Evolutionary conservation across 495 filamentous ascomycete species (phyloP).

Genomic region (Apodospora peruviana): DNA sequence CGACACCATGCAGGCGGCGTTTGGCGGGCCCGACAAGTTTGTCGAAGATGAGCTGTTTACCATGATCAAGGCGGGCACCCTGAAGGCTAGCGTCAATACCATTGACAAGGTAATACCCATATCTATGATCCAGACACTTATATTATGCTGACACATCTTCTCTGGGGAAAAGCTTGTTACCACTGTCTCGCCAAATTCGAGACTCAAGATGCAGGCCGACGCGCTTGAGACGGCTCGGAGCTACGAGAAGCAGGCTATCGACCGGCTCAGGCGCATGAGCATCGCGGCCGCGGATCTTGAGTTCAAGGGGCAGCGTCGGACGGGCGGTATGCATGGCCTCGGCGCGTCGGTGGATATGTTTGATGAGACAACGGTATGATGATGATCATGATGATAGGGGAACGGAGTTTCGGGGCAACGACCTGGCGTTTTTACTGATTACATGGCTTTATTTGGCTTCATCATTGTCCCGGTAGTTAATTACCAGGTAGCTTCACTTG

Average conservation of each 20-base stretch:
- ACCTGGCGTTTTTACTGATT: background rate
- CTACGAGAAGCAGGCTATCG: conserved; percentile 67
- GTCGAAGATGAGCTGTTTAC: conserved; percentile 70
- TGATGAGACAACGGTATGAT: conserved; percentile 6
- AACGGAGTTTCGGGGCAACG: no score
- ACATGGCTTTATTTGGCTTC: background rate
- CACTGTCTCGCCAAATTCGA: conserved; percentile 57
- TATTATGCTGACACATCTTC: no score
- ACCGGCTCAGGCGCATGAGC: conserved; percentile 70
- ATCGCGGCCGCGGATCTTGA: conserved; percentile 71
- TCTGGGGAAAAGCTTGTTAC: conserved; percentile 66
- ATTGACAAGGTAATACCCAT: conserved; percentile 66
- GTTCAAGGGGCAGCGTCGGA: conserved; percentile 40
- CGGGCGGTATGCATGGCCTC: background rate
- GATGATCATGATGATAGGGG: no score
- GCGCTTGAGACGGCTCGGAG: conserved; percentile 60
- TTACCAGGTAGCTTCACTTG: no score
- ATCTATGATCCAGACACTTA: background rate
- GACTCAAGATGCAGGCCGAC: conserved; percentile 60
- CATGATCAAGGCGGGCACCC: conserved; percentile 65
- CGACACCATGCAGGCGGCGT: conserved; percentile 62
- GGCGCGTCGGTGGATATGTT: background rate
- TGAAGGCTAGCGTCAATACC: conserved; percentile 81
- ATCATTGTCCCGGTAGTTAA: no score
- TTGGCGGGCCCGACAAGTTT: conserved; percentile 46